Conservation (phyloP, 2,329 filamentous ascomycete genomes). For the Sclerotinia subarctica region DNA sequence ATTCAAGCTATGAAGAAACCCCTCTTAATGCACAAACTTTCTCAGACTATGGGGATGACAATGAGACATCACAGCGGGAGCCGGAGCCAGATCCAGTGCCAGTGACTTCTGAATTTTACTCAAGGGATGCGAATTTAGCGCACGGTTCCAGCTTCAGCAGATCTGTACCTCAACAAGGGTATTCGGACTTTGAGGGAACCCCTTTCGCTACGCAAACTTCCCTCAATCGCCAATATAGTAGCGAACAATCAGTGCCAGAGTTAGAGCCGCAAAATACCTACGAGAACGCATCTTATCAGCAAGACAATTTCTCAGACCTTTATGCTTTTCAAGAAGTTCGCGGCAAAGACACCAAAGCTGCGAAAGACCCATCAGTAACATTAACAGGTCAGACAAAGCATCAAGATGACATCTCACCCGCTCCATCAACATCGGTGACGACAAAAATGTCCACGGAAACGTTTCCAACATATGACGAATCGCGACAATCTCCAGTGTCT, state of each 20-base stretch:
- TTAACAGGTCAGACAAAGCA: not conserved
- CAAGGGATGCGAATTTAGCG: not conserved
- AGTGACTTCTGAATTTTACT: not conserved
- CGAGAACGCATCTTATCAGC: not conserved
- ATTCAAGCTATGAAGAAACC: not conserved
- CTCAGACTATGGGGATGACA: not conserved
- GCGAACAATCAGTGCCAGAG: not conserved
- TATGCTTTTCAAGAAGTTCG: not conserved
- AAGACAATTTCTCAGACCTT: not conserved
- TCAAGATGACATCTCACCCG: not conserved
- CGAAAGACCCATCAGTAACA: not conserved
- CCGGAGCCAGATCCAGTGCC: not conserved
- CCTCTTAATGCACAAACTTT: not conserved
- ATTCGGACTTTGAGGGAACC: not conserved
- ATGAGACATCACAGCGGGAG: not conserved
- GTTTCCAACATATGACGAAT: not conserved
- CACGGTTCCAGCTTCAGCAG: not conserved
- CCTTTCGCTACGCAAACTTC: not conserved
- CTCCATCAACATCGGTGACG: not conserved
- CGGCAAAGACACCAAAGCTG: not conserved
- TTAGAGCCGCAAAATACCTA: not conserved
- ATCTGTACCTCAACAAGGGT: not conserved
- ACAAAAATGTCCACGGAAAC: not conserved
- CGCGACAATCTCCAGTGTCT: not conserved
- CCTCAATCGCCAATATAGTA: not conserved